These are phyloP conservation scores for Gaultheria prostrata DNA, from an alignment of 148 eudicot species.

Conservation along the genomic window DNA sequence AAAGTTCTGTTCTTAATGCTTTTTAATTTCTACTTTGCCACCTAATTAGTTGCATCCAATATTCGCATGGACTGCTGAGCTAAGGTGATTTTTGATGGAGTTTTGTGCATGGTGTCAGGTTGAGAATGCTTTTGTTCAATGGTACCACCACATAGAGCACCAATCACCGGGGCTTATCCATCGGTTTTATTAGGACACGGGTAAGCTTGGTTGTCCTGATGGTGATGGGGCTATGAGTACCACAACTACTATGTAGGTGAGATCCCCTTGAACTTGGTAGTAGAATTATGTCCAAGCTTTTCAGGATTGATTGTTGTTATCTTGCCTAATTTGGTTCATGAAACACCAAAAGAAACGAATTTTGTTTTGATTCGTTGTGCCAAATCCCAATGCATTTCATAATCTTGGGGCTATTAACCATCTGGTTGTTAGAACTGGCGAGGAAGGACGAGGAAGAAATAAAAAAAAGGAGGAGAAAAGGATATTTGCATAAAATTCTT, in stretches of 20 bases:
- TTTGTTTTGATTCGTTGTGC: background rate
- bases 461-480: too few species aligned
- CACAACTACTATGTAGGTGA: conserved; percentile 76
- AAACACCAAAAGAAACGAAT: background rate
- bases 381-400: background rate
- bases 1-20: background rate
- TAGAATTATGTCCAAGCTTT: background rate
- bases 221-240: conserved; percentile 47
- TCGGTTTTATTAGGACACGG: conserved; percentile 69
- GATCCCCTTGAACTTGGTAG: background rate
- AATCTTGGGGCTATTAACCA: background rate
- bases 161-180: conserved; percentile 62
- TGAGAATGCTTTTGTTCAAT: conserved; percentile 80
- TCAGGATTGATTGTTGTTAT: background rate
- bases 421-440: too few species aligned
- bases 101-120: conserved; percentile 39
- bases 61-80: background rate
- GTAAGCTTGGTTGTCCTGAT: conserved; percentile 66
- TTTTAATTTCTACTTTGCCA: background rate
- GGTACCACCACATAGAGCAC: conserved; percentile 64
- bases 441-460: too few species aligned
- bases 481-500: too few species aligned
- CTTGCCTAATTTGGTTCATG: background rate
- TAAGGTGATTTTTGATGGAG: background rate
- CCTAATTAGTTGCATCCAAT: background rate